phyloP scores from a whole-genome alignment of 2,329 filamentous ascomycete genomes.

The Ramularia endophylla region DNA sequence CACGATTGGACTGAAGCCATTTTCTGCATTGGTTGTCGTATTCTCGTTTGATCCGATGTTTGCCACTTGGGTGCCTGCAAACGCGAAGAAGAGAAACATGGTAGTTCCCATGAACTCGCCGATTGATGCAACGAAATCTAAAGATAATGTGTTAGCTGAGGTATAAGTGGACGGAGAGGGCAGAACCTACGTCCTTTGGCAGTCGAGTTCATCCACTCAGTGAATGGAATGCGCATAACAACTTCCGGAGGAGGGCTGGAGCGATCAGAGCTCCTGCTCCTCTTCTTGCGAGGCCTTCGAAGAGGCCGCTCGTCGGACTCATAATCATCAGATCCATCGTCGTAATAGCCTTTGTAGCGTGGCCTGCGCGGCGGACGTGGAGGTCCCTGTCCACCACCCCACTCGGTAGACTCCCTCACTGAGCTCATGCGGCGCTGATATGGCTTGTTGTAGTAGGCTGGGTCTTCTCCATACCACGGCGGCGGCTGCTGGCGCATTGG shows the following conservation, averaged over 20 bases:
- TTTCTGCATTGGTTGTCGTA: constrained; percentile 23
- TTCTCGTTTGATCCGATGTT: constrained; percentile 29
- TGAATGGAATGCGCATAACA: constrained; percentile 29
- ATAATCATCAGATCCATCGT: constrained; percentile 18
- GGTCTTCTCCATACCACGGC: constrained; percentile 21
- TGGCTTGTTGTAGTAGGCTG: constrained; percentile 21
- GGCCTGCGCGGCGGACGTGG: constrained; percentile 13
- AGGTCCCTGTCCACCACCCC: constrained; percentile 13
- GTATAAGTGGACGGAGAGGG: neutral
- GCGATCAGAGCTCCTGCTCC: constrained; percentile 6
- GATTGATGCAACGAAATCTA: constrained; percentile 28
- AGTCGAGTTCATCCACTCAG: constrained; percentile 28
- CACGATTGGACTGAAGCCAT: constrained; percentile 27
- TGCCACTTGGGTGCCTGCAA: constrained; percentile 41
- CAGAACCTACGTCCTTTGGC: constrained; percentile 25
- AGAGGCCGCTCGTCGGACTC: constrained; percentile 21
- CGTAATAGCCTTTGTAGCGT: constrained; percentile 9
- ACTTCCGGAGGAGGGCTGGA: constrained; percentile 21
- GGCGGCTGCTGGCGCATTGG: constrained; percentile 11
- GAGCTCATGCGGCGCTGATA: constrained; percentile 19
- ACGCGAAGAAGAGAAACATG: constrained; percentile 44
- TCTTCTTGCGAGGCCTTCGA: constrained; percentile 8
- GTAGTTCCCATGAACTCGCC: constrained; percentile 42
- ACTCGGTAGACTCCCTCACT: constrained; percentile 19
- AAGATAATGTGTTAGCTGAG: neutral